These are phyloP conservation scores for Exsudoporus frostii DNA, from an alignment of 768 basidiomycete genomes.

Conservation along the genomic window DNA sequence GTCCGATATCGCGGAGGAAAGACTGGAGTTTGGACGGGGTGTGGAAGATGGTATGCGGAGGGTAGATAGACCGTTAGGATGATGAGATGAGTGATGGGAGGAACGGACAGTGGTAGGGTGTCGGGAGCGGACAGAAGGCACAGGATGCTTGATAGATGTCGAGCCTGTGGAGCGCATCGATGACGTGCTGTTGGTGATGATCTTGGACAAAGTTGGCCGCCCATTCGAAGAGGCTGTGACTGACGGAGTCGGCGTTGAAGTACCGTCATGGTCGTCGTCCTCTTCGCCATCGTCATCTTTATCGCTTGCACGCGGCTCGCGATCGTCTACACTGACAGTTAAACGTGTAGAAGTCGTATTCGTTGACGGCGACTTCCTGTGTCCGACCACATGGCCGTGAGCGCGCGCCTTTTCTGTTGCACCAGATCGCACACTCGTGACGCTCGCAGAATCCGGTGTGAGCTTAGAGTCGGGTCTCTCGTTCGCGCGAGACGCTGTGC, in stretches of 20 bases:
- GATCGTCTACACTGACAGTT: not conserved
- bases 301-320: not conserved
- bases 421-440: constrained; percentile 25
- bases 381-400: constrained; percentile 13
- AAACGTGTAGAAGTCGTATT: constrained; percentile 8
- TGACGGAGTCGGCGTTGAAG: constrained; percentile 16
- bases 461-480: constrained; percentile 71
- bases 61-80: constrained; percentile 25
- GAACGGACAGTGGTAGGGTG: constrained; percentile 27
- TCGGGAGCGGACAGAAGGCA: constrained; percentile 16
- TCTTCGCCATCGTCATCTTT: constrained; percentile 5
- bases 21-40: constrained; percentile 26
- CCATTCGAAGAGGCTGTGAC: constrained; percentile 14
- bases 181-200: constrained; percentile 25
- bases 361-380: constrained; percentile 24
- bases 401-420: constrained; percentile 22
- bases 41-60: constrained; percentile 30
- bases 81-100: constrained; percentile 17
- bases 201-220: constrained; percentile 25
- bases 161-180: constrained; percentile 22
- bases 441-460: constrained; percentile 44
- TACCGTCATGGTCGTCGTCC: constrained; percentile 10
- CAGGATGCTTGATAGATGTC: constrained; percentile 16
- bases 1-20: constrained; percentile 32
- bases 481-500: constrained; percentile 23